Evolutionary conservation across 495 filamentous ascomycete species (phyloP).

Genomic region (Talaromyces liani): DNA sequence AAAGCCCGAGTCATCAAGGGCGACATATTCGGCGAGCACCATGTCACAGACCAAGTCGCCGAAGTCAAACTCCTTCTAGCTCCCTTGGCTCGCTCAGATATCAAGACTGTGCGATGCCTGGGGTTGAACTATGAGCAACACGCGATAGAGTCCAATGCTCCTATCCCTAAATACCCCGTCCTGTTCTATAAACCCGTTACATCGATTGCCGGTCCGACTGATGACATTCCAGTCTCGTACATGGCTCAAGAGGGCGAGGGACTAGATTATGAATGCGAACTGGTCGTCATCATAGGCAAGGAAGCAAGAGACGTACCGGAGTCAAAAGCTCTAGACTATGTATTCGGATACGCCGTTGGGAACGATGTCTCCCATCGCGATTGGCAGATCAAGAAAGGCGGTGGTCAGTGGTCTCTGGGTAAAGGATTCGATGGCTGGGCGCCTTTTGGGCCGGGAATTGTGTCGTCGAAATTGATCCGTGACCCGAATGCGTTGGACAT

Average conservation of each 20-base stretch:
- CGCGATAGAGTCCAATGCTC: conserved; percentile 69
- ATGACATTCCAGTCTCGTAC: conserved; percentile 57
- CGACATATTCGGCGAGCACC: conserved; percentile 63
- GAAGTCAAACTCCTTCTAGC: conserved; percentile 62
- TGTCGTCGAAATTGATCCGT: conserved; percentile 54
- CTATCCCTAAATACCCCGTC: conserved; percentile 68
- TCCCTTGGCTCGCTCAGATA: conserved; percentile 59
- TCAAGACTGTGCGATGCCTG: conserved; percentile 69
- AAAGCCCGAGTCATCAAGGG: conserved; percentile 64
- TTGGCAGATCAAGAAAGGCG: conserved; percentile 73
- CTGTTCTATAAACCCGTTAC: conserved; percentile 81
- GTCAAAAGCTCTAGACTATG: conserved; percentile 60
- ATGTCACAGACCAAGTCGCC: conserved; percentile 60
- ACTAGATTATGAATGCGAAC: conserved; percentile 80
- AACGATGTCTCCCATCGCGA: conserved; percentile 81
- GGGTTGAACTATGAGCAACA: conserved; percentile 79
- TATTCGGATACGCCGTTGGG: conserved; percentile 73
- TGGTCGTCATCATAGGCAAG: conserved; percentile 72
- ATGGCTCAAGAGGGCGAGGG: conserved; percentile 54
- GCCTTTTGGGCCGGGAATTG: conserved; percentile 78
- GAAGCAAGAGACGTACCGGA: conserved; percentile 60
- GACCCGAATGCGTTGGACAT: conserved; percentile 66
- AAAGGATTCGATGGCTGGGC: conserved; percentile 90
- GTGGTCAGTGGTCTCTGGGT: conserved; percentile 73
- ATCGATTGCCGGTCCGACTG: conserved; percentile 59